Conservation (phyloP, 306 rosid species). For the Cicer bijugum region DNA sequence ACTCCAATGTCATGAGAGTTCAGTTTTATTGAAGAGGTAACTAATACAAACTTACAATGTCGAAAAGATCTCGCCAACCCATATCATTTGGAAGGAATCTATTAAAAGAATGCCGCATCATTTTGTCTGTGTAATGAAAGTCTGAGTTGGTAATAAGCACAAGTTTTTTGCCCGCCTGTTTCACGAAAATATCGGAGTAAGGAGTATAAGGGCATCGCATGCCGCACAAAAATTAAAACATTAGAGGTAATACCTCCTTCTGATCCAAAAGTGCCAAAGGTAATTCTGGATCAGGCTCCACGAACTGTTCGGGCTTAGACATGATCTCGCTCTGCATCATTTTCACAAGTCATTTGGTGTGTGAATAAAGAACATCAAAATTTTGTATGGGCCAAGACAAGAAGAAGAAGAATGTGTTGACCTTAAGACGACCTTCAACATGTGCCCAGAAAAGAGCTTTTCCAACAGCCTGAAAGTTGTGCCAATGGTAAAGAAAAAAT, state of each 20-base stretch:
- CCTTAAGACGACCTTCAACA: conserved; percentile 99
- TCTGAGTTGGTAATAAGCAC: conserved; percentile 97
- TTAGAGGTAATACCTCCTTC: conserved; percentile 68
- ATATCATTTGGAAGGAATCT: conserved; percentile 94
- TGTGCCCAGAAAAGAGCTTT: conserved; percentile 97
- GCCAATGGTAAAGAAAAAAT: conserved; percentile 49
- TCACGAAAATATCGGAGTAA: conserved; percentile 46
- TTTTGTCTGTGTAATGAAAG: conserved; percentile 86
- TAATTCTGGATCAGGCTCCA: conserved; percentile 90
- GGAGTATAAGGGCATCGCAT: conserved; percentile 33
- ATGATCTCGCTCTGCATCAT: conserved; percentile 89
- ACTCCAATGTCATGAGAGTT: conserved; percentile 21
- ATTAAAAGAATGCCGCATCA: conserved; percentile 96
- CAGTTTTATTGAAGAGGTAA: conserved; percentile 23
- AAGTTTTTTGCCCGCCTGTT: conserved; percentile 94
- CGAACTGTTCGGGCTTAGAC: conserved; percentile 96
- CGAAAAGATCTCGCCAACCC: conserved; percentile 96
- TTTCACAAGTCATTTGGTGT: conserved; percentile 41
- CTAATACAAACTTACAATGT: conserved; percentile 70
- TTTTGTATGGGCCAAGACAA: conserved; percentile 11
- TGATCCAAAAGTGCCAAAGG: conserved; percentile 96
- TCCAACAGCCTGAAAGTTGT: conserved; percentile 86
- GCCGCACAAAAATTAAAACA: conserved; percentile 24
- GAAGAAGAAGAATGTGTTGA: conserved; percentile 40
- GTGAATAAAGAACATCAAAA: conserved; percentile 28